A percentile compares a stretch with the other conserved stretches of the same genome.
These are phyloP conservation scores for Anaeromyces robustus DNA, from an alignment of 192 early-diverging fungal genomes.

Conservation along the genomic window DNA sequence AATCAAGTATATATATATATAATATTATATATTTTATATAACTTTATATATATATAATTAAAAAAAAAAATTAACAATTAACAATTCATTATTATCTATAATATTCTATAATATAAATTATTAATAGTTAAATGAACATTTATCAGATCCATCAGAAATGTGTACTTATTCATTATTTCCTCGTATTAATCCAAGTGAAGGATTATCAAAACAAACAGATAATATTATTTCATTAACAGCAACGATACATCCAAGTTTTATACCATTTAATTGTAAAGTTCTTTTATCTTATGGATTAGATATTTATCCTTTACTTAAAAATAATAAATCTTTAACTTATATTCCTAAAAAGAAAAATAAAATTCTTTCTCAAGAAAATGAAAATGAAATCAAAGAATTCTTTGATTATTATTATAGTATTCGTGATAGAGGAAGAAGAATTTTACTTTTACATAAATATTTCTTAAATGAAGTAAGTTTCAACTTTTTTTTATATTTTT, in stretches of 20 bases:
- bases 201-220: slow-evolving; percentile 10
- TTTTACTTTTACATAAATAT: neutral
- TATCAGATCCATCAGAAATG: slow-evolving; percentile 13
- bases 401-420: neutral
- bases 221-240: slow-evolving; percentile 19
- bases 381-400: neutral
- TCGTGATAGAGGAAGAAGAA: neutral
- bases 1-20: slow-evolving; percentile 7
- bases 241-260: slow-evolving; percentile 19
- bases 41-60: too few species aligned
- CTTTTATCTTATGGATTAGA: slow-evolving; percentile 16
- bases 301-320: neutral
- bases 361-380: neutral
- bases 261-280: slow-evolving; percentile 13
- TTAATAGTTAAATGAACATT: slow-evolving; percentile 12
- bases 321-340: neutral
- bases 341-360: neutral
- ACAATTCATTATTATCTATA: neutral
- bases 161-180: slow-evolving; percentile 24
- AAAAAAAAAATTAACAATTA: neutral
- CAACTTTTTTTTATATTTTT: too few species aligned
- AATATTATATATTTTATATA: too few species aligned
- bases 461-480: too few species aligned
- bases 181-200: slow-evolving; percentile 15
- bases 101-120: neutral